Conservation (phyloP, 2,329 filamentous ascomycete species). For the Ilyonectria mors-panacis region DNA sequence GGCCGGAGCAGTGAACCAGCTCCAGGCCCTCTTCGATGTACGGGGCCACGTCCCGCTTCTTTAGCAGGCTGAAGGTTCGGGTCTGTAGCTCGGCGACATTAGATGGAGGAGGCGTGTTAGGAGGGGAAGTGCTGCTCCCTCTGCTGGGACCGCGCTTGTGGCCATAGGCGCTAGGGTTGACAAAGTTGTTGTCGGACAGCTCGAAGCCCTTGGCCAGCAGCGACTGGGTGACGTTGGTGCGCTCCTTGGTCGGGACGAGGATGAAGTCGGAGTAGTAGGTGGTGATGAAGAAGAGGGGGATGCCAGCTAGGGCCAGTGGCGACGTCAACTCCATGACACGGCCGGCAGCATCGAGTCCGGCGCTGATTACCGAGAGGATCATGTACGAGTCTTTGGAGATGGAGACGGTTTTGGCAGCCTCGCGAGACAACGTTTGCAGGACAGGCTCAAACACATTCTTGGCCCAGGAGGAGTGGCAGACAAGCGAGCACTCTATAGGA, state of each 20-base stretch:
- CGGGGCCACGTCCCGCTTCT: slow-evolving; percentile 81
- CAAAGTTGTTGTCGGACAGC: slow-evolving; percentile 81
- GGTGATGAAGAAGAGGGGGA: slow-evolving; percentile 98
- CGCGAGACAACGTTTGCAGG: slow-evolving; percentile 73
- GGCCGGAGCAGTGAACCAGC: slow-evolving; percentile 86
- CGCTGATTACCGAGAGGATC: slow-evolving; percentile 90
- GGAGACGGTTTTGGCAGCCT: slow-evolving; percentile 69
- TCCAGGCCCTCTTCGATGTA: slow-evolving; percentile 77
- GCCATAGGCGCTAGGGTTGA: slow-evolving; percentile 63
- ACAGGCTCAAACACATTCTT: slow-evolving; percentile 82
- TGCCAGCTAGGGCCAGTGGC: slow-evolving; percentile 90
- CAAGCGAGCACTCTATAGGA: slow-evolving; percentile 91
- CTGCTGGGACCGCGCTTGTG: slow-evolving; percentile 48
- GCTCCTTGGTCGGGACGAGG: slow-evolving; percentile 84
- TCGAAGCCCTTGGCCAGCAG: slow-evolving; percentile 86
- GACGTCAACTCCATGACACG: slow-evolving; percentile 93
- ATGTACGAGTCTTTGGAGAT: slow-evolving; percentile 89
- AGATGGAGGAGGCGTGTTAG: slow-evolving; percentile 82
- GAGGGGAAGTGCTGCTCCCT: slow-evolving; percentile 64
- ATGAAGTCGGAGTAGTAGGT: slow-evolving; percentile 99
- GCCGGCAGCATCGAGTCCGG: slow-evolving; percentile 91
- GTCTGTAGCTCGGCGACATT: slow-evolving; percentile 84
- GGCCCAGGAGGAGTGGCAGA: slow-evolving; percentile 85
- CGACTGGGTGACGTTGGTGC: slow-evolving; percentile 81
- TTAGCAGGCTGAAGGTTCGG: slow-evolving; percentile 88